phyloP scores from a whole-genome alignment of 495 filamentous ascomycete genomes.

The Cercophora scortea region DNA sequence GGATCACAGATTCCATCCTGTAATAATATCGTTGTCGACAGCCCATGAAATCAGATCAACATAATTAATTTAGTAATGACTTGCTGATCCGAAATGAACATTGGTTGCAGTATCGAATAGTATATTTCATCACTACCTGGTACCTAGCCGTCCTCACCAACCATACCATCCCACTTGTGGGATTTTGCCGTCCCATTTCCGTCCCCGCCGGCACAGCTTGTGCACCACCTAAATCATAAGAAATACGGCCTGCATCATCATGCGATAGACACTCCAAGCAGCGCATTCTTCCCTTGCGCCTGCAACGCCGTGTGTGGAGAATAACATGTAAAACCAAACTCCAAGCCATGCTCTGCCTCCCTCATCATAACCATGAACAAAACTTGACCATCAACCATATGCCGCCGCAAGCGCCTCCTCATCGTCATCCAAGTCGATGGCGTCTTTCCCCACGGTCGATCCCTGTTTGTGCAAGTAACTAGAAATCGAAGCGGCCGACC shows the following conservation, averaged over 20 bases:
- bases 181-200: too few species aligned
- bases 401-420: constrained; percentile 29
- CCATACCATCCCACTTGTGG: too few species aligned
- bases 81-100: too few species aligned
- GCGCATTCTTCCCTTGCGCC: neutral
- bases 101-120: too few species aligned
- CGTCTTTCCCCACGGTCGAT: neutral
- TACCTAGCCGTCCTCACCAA: too few species aligned
- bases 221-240: neutral
- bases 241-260: neutral
- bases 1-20: too few species aligned
- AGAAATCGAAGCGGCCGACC: constrained; percentile 16
- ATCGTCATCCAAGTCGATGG: constrained; percentile 19
- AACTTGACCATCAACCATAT: constrained; percentile 20
- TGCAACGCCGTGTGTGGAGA: neutral
- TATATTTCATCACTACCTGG: too few species aligned
- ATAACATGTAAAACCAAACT: neutral
- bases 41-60: too few species aligned
- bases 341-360: neutral
- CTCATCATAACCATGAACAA: neutral
- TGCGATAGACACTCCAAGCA: neutral
- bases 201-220: neutral
- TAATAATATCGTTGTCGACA: too few species aligned
- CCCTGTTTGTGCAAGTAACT: constrained; percentile 19
- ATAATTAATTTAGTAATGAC: too few species aligned